Evolutionary conservation across 768 basidiomycete species (phyloP), one percentile per base, ranked within the genome.

Genomic region (Auricularia cornea): DNA sequence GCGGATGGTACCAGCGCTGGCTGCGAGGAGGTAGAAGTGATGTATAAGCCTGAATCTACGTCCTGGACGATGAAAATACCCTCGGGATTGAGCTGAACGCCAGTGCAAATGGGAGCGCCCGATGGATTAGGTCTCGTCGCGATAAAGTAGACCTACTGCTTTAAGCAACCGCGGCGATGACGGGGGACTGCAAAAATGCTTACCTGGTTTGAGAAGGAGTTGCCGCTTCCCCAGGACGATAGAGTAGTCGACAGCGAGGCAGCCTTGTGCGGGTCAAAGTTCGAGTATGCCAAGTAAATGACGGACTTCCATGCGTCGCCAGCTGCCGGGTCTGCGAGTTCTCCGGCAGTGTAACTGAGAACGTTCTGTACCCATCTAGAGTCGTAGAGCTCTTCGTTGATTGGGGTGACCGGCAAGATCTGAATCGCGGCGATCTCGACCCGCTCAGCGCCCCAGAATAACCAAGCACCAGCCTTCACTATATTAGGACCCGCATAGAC

Each of bases 221-320:
- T 76, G 8, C 74, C 74, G 3, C 69, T 66, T 12, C 75, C 75
- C 75, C 75, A 76, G 3, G 62, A 68, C 30, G 75, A 73, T 28
- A 76, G 70, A 3, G 66, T 67, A 6, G 72, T 62, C 16, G 75
- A 76, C 48, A 70, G 70, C 51, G 64, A 59, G 16, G 71, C 72
- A 3, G 75, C 74, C 3, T 62, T 64, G 29, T 66, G 63, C 8
- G 75, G 70, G 33, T 69, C 66, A n/a, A 69, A 64, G 60, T 73
- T 70, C n/a, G 72, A 72, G 62, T 73, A 73, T 12, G 74, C 75
- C 62, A 72, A 70, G 60, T 76, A 71, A 60, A 76, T 76, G 56
- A 76, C 67, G 18, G 69, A 68, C 63, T 74, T 76, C 75, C 75
- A 76, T 33, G 72, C 73, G 62, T 76, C 74, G 52, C 74, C 64